Base-by-base conservation (phyloP, 2,329 filamentous ascomycete species). In the Cercospora sp. region DNA sequence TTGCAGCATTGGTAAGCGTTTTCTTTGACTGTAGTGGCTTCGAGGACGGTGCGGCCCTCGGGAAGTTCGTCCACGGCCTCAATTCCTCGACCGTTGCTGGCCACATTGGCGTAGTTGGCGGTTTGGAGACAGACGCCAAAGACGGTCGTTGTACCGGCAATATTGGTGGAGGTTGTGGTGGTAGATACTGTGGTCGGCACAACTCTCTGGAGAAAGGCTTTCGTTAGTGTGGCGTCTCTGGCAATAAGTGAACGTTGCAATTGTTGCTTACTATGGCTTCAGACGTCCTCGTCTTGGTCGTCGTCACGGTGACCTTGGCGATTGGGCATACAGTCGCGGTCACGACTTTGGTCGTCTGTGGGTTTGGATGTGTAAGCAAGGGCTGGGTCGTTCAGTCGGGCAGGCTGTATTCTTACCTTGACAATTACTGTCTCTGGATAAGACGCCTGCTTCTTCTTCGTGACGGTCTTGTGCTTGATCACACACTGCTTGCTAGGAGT, bases 1-100 rank as follows among this genome's bases (percentile, higher is more conserved):
- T 58, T 58, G 26, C 55, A 58, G 55, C 55, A 58, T 33, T 58
- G 55, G 28, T 58, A 58, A 4, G 55, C 55, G 26, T 58, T 58
- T 10, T 58, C 55, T 31, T 28, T 58, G 8, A 58, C 55, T 3
- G 55, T 58, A 10, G 26, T 30, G 18, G 53, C 53, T 30, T 58
- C 10, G 53, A 58, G 53, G 1, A 18, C 4, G 3, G 9, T 13
- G 13, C 53, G 53, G 16, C 26, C 53, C 7, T 58, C 26, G 10
- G 53, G 53, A n/a, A 58, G 23, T 2, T 58, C 53, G 4, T 58
- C 53, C 6, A 58, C 53, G 5, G 23, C 3, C 13, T 10, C 20
- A 10, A 58, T 28, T 0, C 1, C 0, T 12, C 53, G 53, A 10
- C 53, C 53, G 8, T 8, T 28, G 23, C 20, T 20, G 23, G 53